Base-by-base conservation (phyloP, 2,329 filamentous ascomycete species). In the Pezicula neosporulosa region DNA sequence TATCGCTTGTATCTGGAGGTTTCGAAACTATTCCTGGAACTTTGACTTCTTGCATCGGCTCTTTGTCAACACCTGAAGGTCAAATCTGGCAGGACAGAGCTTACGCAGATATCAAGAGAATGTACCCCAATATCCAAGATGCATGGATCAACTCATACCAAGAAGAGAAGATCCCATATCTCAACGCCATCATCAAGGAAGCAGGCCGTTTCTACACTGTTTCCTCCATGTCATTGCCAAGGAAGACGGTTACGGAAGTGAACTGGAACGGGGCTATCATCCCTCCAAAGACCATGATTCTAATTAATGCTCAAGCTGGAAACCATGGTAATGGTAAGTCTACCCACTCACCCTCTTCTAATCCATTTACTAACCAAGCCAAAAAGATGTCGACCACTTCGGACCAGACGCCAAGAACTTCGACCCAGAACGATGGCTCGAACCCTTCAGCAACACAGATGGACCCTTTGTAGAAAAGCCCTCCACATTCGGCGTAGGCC, bases 11-110 rank as follows among this genome's bases (percentile, higher is more conserved):
- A 0, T 77, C 73, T 18, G 77, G 77, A 10, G 77, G 77, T 0
- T 80, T 80, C 45, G 77, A 80, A 57, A 80, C 77, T 0, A 79
- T 80, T 43, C 76, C 77, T 0, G 76, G 76, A 1, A 80, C 76
- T 0, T 55, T 80, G n/a, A 78, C 76, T 0, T 75, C 72, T 5
- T 75, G 72, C 42, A 73, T 80, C 39, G 77, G 76, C 2, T 78
- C 74, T 0, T 63, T 81, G 0, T 72, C 68, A 1, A 79, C 75
- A 0, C 62, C 66, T 0, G 72, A 75, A 56, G 77, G 77, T 0
- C 76, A 78, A 52, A 55, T 66, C 1, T 79, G 73, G 62, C 77
- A 80, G 56, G 76, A 78, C n/a, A 68, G 70, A 6, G 77, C 77
- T 0, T 79, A 77, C 47, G 68, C 71, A 16, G 77, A 79, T 52